These are phyloP conservation scores for Fusarium miscanthi DNA, from an alignment of 2,329 filamentous ascomycete species.

Conservation along the genomic window DNA sequence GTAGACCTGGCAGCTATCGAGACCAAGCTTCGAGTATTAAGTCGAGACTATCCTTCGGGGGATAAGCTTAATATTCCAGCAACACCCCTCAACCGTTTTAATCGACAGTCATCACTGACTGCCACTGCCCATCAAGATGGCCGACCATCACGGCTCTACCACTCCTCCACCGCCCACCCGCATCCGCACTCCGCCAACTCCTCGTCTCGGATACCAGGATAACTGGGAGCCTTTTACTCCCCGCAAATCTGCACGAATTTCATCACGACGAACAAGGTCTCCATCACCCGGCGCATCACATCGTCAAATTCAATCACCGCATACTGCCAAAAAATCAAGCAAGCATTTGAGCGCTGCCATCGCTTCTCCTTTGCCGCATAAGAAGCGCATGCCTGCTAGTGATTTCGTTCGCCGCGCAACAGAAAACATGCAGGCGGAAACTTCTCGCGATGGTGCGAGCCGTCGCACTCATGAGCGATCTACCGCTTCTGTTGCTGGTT, in stretches of 20 bases:
- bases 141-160: slow-evolving; percentile 49
- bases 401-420: slow-evolving; percentile 62
- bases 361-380: slow-evolving; percentile 59
- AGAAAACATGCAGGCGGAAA: slow-evolving; percentile 57
- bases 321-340: slow-evolving; percentile 48
- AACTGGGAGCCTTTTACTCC: slow-evolving; percentile 78
- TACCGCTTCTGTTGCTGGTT: slow-evolving; percentile 47
- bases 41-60: slow-evolving; percentile 16
- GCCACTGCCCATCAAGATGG: slow-evolving; percentile 42
- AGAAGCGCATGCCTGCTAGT: slow-evolving; percentile 61
- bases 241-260: slow-evolving; percentile 74
- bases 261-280: slow-evolving; percentile 66
- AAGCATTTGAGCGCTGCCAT: slow-evolving; percentile 47
- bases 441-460: slow-evolving; percentile 56
- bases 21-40: slow-evolving; percentile 30
- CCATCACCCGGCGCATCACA: slow-evolving; percentile 62
- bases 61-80: slow-evolving; percentile 8
- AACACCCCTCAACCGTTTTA: background rate
- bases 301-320: slow-evolving; percentile 50
- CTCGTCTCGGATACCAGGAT: slow-evolving; percentile 74
- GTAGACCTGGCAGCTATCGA: slow-evolving; percentile 38
- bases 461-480: slow-evolving; percentile 52
- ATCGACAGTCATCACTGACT: slow-evolving; percentile 17
- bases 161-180: slow-evolving; percentile 71
- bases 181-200: slow-evolving; percentile 75